phyloP scores from a whole-genome alignment of 345 rosid species.

The Populus simonii region DNA sequence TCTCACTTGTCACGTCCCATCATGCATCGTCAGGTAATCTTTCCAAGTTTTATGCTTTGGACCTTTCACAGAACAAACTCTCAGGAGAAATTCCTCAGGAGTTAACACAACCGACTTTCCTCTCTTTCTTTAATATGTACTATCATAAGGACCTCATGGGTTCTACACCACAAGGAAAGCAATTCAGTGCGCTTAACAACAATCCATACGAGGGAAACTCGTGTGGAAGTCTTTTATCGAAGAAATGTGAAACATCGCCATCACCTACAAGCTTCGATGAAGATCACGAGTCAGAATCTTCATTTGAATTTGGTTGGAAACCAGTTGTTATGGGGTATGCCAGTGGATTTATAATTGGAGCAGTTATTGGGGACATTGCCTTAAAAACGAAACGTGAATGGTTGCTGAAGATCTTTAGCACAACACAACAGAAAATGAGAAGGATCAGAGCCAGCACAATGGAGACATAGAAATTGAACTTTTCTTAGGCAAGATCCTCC shows the following conservation, averaged over 20 bases:
- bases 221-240: neutral
- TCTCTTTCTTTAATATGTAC: neutral
- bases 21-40: neutral
- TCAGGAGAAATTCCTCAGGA: neutral
- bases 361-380: neutral
- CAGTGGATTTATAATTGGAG: neutral
- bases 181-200: neutral
- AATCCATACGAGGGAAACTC: neutral
- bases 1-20: neutral
- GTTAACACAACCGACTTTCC: neutral
- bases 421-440: too few relatives aligned
- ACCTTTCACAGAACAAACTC: neutral
- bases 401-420: neutral
- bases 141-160: neutral
- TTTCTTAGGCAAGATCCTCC: too few relatives aligned
- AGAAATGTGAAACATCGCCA: neutral
- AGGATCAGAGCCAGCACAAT: neutral
- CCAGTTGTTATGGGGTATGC: neutral
- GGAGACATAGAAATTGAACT: too few relatives aligned
- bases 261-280: neutral
- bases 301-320: conserved; percentile 2
- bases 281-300: neutral
- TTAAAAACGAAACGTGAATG: neutral
- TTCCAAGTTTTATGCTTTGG: neutral
- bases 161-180: neutral